These are phyloP conservation scores for Periconia macrospinosa DNA, from an alignment of 2,329 filamentous ascomycete species.

Conservation along the genomic window DNA sequence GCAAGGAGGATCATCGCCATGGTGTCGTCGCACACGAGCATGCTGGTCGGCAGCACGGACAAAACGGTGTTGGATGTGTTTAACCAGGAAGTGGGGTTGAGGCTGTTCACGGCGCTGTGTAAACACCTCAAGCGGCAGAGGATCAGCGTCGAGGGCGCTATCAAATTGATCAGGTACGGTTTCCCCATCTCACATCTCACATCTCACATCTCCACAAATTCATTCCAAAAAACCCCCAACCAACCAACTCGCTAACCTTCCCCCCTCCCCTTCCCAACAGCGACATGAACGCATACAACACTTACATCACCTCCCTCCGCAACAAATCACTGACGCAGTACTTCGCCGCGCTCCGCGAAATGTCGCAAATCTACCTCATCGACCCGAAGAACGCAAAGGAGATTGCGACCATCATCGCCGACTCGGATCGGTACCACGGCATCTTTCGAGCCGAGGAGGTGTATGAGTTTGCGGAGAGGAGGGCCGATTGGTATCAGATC, in stretches of 20 bases:
- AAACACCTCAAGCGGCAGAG: constrained; percentile 98
- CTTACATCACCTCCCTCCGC: constrained; percentile 77
- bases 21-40: constrained; percentile 84
- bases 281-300: constrained; percentile 92
- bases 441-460: constrained; percentile 96
- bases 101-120: constrained; percentile 87
- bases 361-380: constrained; percentile 94
- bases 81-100: constrained; percentile 93
- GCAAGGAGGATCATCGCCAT: constrained; percentile 81
- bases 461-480: constrained; percentile 91
- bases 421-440: constrained; percentile 84
- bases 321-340: constrained; percentile 86
- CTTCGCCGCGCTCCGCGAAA: constrained; percentile 86
- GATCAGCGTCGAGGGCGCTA: constrained; percentile 83
- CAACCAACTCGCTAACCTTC: not conserved
- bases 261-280: constrained; percentile 52
- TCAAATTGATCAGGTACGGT: constrained; percentile 80
- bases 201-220: not conserved
- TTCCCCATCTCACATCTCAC: no score
- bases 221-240: not conserved
- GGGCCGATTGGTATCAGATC: constrained; percentile 94
- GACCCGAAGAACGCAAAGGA: constrained; percentile 86
- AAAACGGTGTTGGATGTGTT: constrained; percentile 99
- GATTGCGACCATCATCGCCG: constrained; percentile 91
- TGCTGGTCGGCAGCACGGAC: constrained; percentile 93